Base-by-base conservation (phyloP, 495 filamentous ascomycete species). In the Parmelia sp. region DNA sequence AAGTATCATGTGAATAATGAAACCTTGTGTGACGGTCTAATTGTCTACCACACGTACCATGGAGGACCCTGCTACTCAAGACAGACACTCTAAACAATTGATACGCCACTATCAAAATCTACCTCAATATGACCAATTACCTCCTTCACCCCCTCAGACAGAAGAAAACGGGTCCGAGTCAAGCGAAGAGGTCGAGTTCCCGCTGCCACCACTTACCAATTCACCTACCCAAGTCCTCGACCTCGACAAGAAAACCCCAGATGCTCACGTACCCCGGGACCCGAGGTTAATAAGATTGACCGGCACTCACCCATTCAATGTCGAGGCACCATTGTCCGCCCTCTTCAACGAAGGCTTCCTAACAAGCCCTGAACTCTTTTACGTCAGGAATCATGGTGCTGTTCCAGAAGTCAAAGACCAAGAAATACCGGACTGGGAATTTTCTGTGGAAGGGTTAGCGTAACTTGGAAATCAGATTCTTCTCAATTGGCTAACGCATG, bases 351-450 rank as follows among this genome's bases (percentile, higher is more conserved):
- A 96, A 76, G 87, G 87, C 7, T 97, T 96, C 73, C 78, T 97
- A 44, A 97, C 93, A 7, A 88, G 87, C 29, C 88, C 90, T n/a
- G 90, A 96, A 66, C 78, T 97, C 3, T 95, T 96, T 77, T 97
- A 94, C 73, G 93, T 97, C n/a, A 78, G 93, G 66, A 97, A 97
- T 63, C 93, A 97, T 80, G 93, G 93, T 12, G 80, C 89, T 0
- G 93, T 97, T 9, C 93, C 93, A 5, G 72, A 82, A 33, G 90
- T 96, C 11, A 77, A 79, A 11, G 90, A 96, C 68, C 78, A 83
- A 39, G 84, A 88, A 9, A 83, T 92, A 57, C 83, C 85, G 59
- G 81, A 88, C 69, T 97, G 93, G 93, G 84, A 90, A 62, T 87
- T 97, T 62, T 85, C 84, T 17, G 81, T 97, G 47, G 91, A 96